phyloP scores from a whole-genome alignment of 169 alveolate genomes.

The Eimeria sp. region DNA sequence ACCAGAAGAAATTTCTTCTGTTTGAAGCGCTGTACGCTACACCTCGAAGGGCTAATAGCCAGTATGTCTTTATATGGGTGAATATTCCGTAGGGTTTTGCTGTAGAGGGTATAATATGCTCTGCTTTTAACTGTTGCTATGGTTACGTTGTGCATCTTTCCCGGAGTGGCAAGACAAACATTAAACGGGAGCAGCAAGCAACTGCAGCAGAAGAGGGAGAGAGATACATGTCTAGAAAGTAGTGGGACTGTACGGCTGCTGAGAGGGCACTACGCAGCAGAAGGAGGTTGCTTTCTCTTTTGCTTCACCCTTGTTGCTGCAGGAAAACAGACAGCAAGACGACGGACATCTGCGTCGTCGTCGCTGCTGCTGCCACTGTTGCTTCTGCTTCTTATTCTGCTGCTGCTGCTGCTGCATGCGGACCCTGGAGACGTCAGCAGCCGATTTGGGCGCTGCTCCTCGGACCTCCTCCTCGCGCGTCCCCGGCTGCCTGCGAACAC shows the following conservation, averaged over 20 bases:
- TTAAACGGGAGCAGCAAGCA: neutral
- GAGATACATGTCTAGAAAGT: neutral
- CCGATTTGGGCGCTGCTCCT: neutral
- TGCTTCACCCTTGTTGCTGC: neutral
- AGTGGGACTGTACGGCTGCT: neutral
- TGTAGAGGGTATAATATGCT: neutral
- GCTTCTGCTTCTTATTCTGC: neutral
- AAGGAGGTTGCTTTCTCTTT: neutral
- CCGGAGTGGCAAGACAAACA: neutral
- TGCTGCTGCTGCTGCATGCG: conserved; percentile 25
- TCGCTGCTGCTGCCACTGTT: neutral
- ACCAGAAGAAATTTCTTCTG: neutral
- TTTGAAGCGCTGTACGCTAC: neutral
- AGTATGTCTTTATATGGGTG: neutral
- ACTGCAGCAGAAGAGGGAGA: neutral
- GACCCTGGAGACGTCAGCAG: conserved; percentile 31
- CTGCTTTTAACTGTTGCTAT: too few relatives aligned
- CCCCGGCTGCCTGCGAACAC: conserved; percentile 6
- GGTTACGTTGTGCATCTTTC: too few relatives aligned
- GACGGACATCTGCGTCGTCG: neutral
- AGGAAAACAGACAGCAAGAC: neutral
- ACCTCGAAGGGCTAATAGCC: neutral
- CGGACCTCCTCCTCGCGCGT: neutral
- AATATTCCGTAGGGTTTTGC: neutral
- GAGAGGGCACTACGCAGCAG: neutral